Conservation (phyloP, 2,329 filamentous ascomycete species). For the Penicillium sp. region DNA sequence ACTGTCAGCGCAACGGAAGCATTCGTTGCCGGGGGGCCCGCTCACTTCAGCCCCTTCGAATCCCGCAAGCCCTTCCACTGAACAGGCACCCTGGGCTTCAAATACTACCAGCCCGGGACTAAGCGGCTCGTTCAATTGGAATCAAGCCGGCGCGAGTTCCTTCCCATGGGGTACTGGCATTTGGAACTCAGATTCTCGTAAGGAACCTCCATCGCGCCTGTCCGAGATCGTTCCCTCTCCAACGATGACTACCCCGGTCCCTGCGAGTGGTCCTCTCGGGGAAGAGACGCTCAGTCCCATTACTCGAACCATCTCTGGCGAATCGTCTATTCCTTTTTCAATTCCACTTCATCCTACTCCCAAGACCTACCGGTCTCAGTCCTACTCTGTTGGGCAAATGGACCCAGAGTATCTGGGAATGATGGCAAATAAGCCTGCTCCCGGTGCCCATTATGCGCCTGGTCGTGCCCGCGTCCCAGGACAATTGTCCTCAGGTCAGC, state of each 20-base stretch:
- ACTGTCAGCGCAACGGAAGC: constrained; percentile 68
- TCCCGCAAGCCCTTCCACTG: constrained; percentile 75
- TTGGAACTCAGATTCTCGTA: constrained; percentile 74
- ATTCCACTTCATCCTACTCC: constrained; percentile 88
- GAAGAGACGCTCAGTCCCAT: constrained; percentile 57
- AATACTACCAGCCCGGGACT: constrained; percentile 44
- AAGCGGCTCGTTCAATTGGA: constrained; percentile 47
- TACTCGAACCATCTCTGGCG: constrained; percentile 49
- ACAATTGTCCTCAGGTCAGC: constrained; percentile 72
- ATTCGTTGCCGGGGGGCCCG: constrained; percentile 73
- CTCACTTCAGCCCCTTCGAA: constrained; percentile 81
- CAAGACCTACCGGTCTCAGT: constrained; percentile 93
- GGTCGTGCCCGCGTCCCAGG: constrained; percentile 43
- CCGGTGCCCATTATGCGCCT: constrained; percentile 30
- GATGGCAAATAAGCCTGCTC: constrained; percentile 38
- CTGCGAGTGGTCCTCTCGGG: constrained; percentile 56
- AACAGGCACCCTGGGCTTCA: constrained; percentile 55
- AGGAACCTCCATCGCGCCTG: constrained; percentile 74
- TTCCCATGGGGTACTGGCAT: constrained; percentile 81
- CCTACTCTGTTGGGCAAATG: constrained; percentile 90
- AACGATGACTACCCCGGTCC: constrained; percentile 62
- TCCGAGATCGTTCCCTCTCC: constrained; percentile 76
- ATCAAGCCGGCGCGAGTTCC: constrained; percentile 48
- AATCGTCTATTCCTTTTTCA: constrained; percentile 74
- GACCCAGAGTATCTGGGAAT: constrained; percentile 64